Base-by-base conservation (phyloP, 169 alveolate species). In the Cyclospora cayetanensis region DNA sequence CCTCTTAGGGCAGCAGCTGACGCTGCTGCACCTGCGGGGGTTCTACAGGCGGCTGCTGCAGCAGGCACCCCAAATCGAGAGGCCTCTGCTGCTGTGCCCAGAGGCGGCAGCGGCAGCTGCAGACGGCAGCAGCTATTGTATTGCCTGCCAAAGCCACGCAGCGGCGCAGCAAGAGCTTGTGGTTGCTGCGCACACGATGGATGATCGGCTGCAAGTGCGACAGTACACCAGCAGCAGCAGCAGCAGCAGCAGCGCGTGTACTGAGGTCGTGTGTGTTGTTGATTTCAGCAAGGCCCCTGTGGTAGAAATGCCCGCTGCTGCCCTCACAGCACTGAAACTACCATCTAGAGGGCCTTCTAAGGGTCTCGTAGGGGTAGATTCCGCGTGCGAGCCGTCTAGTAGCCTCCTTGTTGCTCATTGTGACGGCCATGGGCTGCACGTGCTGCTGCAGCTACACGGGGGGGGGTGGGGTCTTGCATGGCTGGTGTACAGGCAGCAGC, bases 11-110 rank as follows among this genome's bases (percentile, higher is more conserved):
- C 83, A 37, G 83, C 83, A 37, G 55, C 83, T 72, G 5, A 9
- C 55, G 50, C 83, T 72, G 83, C 83, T 72, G 83, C 55, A 37
- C 35, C 83, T 72, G 83, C 83, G 60, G 83, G 60, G 60, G 53
- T 39, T 31, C 34, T 39, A 37, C 34, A 37, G 50, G 29, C 50
- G 50, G 50, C 53, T 39, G 83, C 83, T 39, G 83, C 83, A 37
- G 83, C 83, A 37, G 53, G 35, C 37, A 53, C 83, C 55, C 55
- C 83, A 65, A 41, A 65, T 41, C 9, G 76, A 65, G 43, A 65
- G 76, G 76, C 76, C 76, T 35, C 76, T 65, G 76, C 76, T 65
- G 76, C 76, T 65, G 39, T 41, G 76, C 39, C 76, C 76, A 25
- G 76, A 65, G 76, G 43, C 76, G 34, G 25, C 76, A 65, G 76